Evolutionary conservation across 306 rosid species (phyloP).

Genomic region (Hippophae tibetana): DNA sequence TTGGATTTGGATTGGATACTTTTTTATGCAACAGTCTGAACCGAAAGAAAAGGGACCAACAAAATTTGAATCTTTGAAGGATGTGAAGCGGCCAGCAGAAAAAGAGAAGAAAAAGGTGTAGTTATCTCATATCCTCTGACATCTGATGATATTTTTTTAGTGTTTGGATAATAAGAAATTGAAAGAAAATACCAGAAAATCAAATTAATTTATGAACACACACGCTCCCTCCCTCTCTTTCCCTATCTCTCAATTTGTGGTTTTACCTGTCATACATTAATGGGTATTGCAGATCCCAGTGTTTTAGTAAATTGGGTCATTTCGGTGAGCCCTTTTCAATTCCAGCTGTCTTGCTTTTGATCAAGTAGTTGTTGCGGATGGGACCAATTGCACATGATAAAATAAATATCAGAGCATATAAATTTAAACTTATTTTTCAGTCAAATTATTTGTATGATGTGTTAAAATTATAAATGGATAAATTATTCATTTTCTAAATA

Average conservation of each 20-base stretch:
- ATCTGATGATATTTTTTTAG: neutral
- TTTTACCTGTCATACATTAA: slow-evolving; percentile 49
- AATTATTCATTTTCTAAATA: no score
- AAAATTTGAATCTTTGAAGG: no score
- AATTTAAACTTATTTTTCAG: no score
- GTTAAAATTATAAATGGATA: no score
- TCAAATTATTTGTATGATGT: no score
- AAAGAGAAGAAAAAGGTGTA: no score
- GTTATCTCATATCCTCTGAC: no score
- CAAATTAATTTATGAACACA: neutral
- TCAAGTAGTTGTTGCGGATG: slow-evolving; percentile 52
- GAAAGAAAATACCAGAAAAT: slow-evolving; percentile 6
- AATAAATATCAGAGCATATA: no score
- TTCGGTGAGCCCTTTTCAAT: slow-evolving; percentile 39
- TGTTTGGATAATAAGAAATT: slow-evolving; percentile 1
- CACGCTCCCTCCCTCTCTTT: slow-evolving; percentile 7
- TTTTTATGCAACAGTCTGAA: no score
- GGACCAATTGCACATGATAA: slow-evolving; percentile 46
- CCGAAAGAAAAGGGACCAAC: no score
- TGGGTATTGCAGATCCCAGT: slow-evolving; percentile 50
- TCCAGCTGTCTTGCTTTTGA: slow-evolving; percentile 55
- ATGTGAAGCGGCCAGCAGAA: no score
- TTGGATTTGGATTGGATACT: no score
- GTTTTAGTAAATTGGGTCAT: slow-evolving; percentile 51
- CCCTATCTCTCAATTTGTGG: slow-evolving; percentile 29